Evolutionary conservation across 2,329 filamentous ascomycete genomes (phyloP), one percentile per base, ranked within the genome.

Genomic region (Cladosporium colombiae): DNA sequence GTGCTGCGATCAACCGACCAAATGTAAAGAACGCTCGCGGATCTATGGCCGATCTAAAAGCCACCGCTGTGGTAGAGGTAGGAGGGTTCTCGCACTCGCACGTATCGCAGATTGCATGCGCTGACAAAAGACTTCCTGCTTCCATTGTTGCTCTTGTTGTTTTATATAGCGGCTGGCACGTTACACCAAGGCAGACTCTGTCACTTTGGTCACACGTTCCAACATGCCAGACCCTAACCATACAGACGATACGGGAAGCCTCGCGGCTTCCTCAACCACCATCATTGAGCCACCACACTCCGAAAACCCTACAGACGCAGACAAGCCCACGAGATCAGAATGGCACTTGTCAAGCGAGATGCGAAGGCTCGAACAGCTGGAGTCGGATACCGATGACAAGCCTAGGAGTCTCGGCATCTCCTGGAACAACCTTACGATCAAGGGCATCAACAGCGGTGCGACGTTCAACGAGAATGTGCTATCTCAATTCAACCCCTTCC

Each of bases 401-500:
- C 23, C 57, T 14, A 60, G 62, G 31, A 27, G 23, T n/a, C 44
- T 65, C 18, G 63, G 63, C 44, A n/a, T 65, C 18, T 37, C 63
- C 27, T 65, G 63, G 63, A 65, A 27, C 18, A 31, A 53, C 33
- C 63, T 65, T 11, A 65, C 63, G 10, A 18, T 91, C 25, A 82
- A 88, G 64, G 89, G 86, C 27, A 78, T 86, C 73, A 84, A 85
- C 33, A 78, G 87, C 16, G 87, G 89, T 58, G 84, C 88, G 0
- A 85, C 86, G 3, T 79, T 91, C 37, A 87, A 91, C 50, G 87
- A 25, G 84, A 86, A 2, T 84, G 87, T 16, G 79, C 82, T 31
- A 80, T 84, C 70, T 84, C 69, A 83, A 80, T 70, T 86, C 88
- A 31, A 73, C 84, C 1, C 69, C 79, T 78, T 65, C 80, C 79